phyloP scores from a whole-genome alignment of 192 early-diverging fungal genomes.

The Dispira parvispora region DNA sequence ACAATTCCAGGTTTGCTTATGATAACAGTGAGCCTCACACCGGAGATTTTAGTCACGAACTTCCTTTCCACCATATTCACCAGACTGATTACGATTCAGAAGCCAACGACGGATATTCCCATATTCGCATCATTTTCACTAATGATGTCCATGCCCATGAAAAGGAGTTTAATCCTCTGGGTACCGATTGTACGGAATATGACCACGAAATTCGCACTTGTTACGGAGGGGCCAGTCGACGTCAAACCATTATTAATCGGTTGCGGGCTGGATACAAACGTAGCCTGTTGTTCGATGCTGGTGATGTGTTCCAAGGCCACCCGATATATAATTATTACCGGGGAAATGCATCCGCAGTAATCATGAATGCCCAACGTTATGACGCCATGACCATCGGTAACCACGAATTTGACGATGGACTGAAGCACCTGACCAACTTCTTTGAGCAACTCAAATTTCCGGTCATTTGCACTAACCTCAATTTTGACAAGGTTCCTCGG shows the following conservation, averaged over 20 bases:
- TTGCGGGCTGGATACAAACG: constrained; percentile 31
- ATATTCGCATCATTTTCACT: constrained; percentile 30
- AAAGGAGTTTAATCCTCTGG: constrained; percentile 29
- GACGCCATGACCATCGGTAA: constrained; percentile 43
- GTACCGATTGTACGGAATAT: constrained; percentile 24
- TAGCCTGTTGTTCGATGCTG: constrained; percentile 48
- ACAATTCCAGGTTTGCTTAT: too few species aligned
- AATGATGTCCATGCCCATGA: constrained; percentile 35
- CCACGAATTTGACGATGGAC: constrained; percentile 63
- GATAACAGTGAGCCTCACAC: too few species aligned
- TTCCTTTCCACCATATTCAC: too few species aligned
- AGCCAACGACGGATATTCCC: too few species aligned
- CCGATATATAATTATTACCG: constrained; percentile 47
- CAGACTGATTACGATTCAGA: too few species aligned
- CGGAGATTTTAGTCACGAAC: too few species aligned
- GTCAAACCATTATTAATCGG: constrained; percentile 35
- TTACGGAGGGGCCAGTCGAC: constrained; percentile 42
- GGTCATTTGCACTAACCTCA: constrained; percentile 48
- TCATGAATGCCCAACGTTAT: constrained; percentile 48
- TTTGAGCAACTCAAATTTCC: constrained; percentile 38
- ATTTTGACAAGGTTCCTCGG: constrained; percentile 24
- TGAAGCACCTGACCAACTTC: constrained; percentile 28
- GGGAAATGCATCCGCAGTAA: constrained; percentile 31
- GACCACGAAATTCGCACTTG: constrained; percentile 22
- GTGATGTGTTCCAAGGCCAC: constrained; percentile 47